phyloP scores from a whole-genome alignment of 2,329 filamentous ascomycete species.

The Coniochaeta hoffmannii region DNA sequence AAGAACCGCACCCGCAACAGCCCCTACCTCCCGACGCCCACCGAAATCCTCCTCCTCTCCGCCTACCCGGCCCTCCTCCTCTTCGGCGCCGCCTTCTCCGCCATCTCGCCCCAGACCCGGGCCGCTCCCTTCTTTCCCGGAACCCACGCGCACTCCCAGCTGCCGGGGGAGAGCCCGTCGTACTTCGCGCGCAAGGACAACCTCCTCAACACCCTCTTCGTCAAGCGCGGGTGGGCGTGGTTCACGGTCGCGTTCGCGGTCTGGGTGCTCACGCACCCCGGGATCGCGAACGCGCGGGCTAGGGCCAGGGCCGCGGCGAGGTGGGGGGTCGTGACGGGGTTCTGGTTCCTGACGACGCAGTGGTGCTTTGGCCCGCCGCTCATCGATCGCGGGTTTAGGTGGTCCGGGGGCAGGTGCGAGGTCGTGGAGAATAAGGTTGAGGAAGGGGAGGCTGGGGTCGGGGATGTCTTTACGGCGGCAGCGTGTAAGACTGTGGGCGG shows the following conservation, averaged over 20 bases:
- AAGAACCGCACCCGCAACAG: slow-evolving; percentile 34
- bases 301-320: slow-evolving; percentile 50
- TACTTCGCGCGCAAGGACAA: slow-evolving; percentile 96
- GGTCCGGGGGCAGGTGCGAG: slow-evolving; percentile 81
- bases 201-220: slow-evolving; percentile 85
- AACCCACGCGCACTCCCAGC: slow-evolving; percentile 54
- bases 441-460: slow-evolving; percentile 37
- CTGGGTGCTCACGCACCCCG: slow-evolving; percentile 63
- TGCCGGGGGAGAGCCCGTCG: slow-evolving; percentile 50
- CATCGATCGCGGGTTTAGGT: slow-evolving; percentile 82
- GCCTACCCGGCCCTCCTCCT: slow-evolving; percentile 73
- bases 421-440: slow-evolving; percentile 39
- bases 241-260: slow-evolving; percentile 65
- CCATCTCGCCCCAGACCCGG: slow-evolving; percentile 66
- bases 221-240: slow-evolving; percentile 95
- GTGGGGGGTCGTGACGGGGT: slow-evolving; percentile 64
- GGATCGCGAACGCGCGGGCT: slow-evolving; percentile 27
- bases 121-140: slow-evolving; percentile 53
- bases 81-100: slow-evolving; percentile 74
- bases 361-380: slow-evolving; percentile 93
- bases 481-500: slow-evolving; percentile 81
- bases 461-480: slow-evolving; percentile 58
- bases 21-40: slow-evolving; percentile 62
- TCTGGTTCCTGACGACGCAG: slow-evolving; percentile 86
- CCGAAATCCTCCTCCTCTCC: slow-evolving; percentile 57